A percentile compares a stretch with the other conserved stretches of the same genome.
phyloP scores from a whole-genome alignment of 176 grass and related monocot species.

The Oryza glaberrima region DNA sequence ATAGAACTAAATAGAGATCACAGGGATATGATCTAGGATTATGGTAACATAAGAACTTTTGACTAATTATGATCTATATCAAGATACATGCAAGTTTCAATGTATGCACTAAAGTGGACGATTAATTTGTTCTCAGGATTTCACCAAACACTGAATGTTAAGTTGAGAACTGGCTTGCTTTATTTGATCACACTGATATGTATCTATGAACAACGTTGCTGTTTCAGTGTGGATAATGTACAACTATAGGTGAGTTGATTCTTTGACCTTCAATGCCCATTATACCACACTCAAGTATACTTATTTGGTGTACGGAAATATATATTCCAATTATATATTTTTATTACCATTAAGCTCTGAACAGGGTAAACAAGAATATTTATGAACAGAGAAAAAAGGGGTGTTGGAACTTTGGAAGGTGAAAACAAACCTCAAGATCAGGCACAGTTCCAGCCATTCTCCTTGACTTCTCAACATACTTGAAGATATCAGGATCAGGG shows the following conservation, averaged over 20 bases:
- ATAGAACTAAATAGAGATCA: conserved; percentile 10
- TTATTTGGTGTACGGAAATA: not conserved
- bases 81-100: not conserved
- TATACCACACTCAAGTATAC: not conserved
- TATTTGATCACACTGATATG: not conserved
- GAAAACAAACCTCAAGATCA: conserved; percentile 54
- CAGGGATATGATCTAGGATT: not conserved
- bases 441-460: conserved; percentile 46
- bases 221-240: too few relatives aligned
- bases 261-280: not conserved
- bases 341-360: not conserved
- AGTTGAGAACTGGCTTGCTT: not conserved
- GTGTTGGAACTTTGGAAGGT: not conserved
- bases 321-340: not conserved
- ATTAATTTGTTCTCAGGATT: not conserved
- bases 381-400: not conserved
- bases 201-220: not conserved
- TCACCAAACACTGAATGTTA: not conserved
- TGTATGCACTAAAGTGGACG: not conserved
- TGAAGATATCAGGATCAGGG: conserved; percentile 59
- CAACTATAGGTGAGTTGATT: too few relatives aligned
- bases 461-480: conserved; percentile 54
- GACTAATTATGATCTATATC: not conserved
- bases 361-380: not conserved
- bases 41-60: too few relatives aligned